phyloP scores from a whole-genome alignment of 345 rosid species.

The Arabidopsis suecica region DNA sequence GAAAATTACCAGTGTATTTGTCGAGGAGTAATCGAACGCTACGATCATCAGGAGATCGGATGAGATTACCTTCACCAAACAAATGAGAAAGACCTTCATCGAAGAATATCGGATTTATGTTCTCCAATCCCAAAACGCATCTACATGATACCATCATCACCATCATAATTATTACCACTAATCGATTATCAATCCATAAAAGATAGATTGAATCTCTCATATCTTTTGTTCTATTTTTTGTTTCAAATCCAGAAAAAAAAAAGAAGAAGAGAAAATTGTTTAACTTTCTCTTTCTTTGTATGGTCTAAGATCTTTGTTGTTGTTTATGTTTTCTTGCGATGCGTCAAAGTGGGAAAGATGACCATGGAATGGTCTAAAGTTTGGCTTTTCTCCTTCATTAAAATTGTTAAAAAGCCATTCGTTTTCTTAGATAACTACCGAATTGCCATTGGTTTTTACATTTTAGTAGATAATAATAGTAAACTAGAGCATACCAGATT shows the following conservation, averaged over 20 bases:
- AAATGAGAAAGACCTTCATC: conserved; percentile 83
- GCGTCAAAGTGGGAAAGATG: conserved; percentile 48
- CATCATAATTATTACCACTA: not conserved
- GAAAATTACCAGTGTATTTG: conserved; percentile 65
- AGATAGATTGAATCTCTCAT: conserved; percentile 33
- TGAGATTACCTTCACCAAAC: conserved; percentile 79
- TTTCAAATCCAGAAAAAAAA: not conserved
- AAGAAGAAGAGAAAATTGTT: conserved; percentile 1
- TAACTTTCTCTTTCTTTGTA: conserved; percentile 28
- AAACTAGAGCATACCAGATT: not conserved
- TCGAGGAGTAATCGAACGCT: conserved; percentile 90
- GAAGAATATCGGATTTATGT: conserved; percentile 49
- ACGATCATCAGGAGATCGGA: conserved; percentile 73
- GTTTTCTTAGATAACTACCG: conserved; percentile 10
- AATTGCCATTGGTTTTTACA: conserved; percentile 5
- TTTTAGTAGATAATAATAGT: not conserved
- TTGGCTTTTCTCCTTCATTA: conserved; percentile 24
- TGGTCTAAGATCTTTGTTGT: conserved; percentile 28
- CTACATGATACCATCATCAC: conserved; percentile 20
- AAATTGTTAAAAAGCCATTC: not conserved
- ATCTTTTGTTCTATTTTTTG: not conserved
- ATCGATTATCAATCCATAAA: conserved; percentile 2
- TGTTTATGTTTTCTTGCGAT: conserved; percentile 25
- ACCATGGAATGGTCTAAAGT: conserved; percentile 33
- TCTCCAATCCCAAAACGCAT: conserved; percentile 39